phyloP scores from a whole-genome alignment of 176 grass and related monocot species.

The Cenchrus americanus region DNA sequence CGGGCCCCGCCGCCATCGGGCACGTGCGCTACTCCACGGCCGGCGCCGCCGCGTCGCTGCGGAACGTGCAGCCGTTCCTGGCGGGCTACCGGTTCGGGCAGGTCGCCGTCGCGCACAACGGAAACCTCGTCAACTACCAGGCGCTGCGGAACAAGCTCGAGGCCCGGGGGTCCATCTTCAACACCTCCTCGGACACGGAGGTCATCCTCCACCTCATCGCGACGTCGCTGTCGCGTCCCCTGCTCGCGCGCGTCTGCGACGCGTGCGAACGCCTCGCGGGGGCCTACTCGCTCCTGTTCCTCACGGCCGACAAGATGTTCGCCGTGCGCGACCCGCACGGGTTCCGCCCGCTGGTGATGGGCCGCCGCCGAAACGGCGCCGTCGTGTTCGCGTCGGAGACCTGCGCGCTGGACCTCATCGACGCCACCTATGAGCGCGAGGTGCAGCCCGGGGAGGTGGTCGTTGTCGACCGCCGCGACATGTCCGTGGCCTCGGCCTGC shows the following conservation, averaged over 20 bases:
- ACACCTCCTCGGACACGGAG: slow-evolving; percentile 75
- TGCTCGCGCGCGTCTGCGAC: slow-evolving; percentile 65
- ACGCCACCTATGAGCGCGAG: slow-evolving; percentile 73
- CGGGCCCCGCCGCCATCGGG: slow-evolving; percentile 57
- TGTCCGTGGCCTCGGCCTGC: slow-evolving; percentile 49
- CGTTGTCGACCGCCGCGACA: slow-evolving; percentile 68
- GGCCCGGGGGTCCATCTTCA: slow-evolving; percentile 69
- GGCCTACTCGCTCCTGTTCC: slow-evolving; percentile 70
- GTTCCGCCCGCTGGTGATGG: slow-evolving; percentile 80
- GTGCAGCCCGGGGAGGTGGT: slow-evolving; percentile 77
- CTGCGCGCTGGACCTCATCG: slow-evolving; percentile 81
- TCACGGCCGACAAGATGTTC: slow-evolving; percentile 67
- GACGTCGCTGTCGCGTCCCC: slow-evolving; percentile 57
- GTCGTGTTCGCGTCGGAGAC: slow-evolving; percentile 82
- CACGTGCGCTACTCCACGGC: slow-evolving; percentile 79
- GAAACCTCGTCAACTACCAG: slow-evolving; percentile 74
- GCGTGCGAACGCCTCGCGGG: slow-evolving; percentile 62
- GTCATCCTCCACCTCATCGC: slow-evolving; percentile 79
- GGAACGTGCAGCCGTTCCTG: slow-evolving; percentile 78
- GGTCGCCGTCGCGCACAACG: slow-evolving; percentile 77
- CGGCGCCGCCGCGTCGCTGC: slow-evolving; percentile 45
- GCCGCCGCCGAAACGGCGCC: slow-evolving; percentile 63
- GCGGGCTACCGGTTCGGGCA: slow-evolving; percentile 56
- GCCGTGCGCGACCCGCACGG: slow-evolving; percentile 76
- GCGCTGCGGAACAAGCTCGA: slow-evolving; percentile 63